phyloP scores from a whole-genome alignment of 2,329 filamentous ascomycete genomes.

The Cladophialophora exuberans region DNA sequence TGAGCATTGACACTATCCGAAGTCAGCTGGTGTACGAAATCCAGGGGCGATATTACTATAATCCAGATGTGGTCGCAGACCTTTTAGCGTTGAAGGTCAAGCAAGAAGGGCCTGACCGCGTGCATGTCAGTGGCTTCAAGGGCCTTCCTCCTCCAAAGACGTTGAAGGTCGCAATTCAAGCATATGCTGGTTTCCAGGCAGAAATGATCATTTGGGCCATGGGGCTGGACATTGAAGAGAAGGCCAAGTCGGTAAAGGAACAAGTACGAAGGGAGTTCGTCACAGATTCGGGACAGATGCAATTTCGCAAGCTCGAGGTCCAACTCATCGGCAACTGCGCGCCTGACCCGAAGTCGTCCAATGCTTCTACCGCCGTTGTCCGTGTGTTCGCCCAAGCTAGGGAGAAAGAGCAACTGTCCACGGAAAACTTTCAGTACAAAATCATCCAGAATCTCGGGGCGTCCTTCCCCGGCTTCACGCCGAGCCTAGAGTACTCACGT shows the following conservation, averaged over 20 bases:
- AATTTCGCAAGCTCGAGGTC: background rate
- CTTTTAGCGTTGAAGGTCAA: conserved; percentile 42
- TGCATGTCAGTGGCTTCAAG: conserved; percentile 45
- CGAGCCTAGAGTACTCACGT: no score
- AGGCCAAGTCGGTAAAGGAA: conserved; percentile 38
- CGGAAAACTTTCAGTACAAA: no score
- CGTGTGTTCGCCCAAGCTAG: background rate
- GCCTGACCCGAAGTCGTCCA: background rate
- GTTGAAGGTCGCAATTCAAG: conserved; percentile 56
- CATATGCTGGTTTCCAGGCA: conserved; percentile 53
- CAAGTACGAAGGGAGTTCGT: conserved; percentile 19
- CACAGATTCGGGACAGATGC: background rate
- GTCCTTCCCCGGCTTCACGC: no score
- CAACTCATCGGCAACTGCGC: background rate
- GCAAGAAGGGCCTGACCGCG: conserved; percentile 39
- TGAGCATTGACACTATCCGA: conserved; percentile 43
- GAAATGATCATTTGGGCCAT: conserved; percentile 48
- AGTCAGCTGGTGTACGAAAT: conserved; percentile 55
- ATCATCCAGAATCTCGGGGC: no score
- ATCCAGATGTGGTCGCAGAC: conserved; percentile 50
- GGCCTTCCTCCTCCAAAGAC: conserved; percentile 51
- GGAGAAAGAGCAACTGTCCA: background rate
- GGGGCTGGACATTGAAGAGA: conserved; percentile 49
- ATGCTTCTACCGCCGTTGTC: background rate
- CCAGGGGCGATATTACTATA: conserved; percentile 53